Evolutionary conservation across 768 basidiomycete species (phyloP).

Genomic region (Grammothele lineata): DNA sequence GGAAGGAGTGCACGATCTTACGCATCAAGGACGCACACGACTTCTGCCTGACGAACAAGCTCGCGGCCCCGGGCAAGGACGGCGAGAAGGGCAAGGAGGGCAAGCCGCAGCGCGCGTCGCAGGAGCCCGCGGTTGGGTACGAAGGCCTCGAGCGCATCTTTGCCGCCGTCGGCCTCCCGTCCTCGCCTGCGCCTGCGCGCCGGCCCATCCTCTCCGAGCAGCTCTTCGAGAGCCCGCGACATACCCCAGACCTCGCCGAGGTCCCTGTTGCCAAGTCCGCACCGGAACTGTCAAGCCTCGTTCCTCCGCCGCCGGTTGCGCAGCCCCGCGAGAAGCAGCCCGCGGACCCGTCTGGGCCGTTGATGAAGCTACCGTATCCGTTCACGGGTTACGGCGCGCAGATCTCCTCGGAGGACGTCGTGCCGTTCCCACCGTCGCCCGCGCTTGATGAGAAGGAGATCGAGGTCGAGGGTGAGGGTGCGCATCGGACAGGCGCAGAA

Average conservation of each 20-base stretch:
- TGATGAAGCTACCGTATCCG: constrained; percentile 63
- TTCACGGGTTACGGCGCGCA: constrained; percentile 61
- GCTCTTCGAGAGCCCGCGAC: constrained; percentile 52
- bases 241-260: constrained; percentile 22
- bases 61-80: constrained; percentile 31
- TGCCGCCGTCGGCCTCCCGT: constrained; percentile 52
- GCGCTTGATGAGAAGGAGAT: constrained; percentile 36
- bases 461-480: constrained; percentile 12
- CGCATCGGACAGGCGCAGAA: constrained; percentile 20
- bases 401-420: constrained; percentile 55
- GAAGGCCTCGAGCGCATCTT: constrained; percentile 57
- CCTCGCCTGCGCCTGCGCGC: constrained; percentile 47
- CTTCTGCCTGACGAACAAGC: constrained; percentile 59
- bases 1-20: constrained; percentile 66
- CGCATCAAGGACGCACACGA: constrained; percentile 79
- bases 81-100: constrained; percentile 28
- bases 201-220: constrained; percentile 59
- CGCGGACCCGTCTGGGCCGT: constrained; percentile 35
- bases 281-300: constrained; percentile 34
- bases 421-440: constrained; percentile 75
- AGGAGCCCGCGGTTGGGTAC: constrained; percentile 29
- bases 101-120: constrained; percentile 5
- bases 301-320: constrained; percentile 39
- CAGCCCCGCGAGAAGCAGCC: constrained; percentile 45
- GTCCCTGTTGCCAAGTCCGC: constrained; percentile 17